phyloP scores from a whole-genome alignment of 306 rosid genomes.

The Leucaena leucocephala region DNA sequence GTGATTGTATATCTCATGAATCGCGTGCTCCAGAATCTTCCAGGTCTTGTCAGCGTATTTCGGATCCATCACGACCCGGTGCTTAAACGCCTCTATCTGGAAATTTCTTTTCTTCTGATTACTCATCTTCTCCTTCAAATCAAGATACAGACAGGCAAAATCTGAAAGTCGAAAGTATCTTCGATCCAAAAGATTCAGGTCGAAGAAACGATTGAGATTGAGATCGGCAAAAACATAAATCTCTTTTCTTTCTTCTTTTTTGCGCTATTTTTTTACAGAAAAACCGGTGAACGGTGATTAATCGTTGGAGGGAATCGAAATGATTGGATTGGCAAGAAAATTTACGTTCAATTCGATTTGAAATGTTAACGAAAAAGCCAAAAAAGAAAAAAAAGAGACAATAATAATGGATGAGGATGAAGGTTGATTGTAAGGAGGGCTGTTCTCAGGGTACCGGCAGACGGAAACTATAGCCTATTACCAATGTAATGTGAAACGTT shows the following conservation, averaged over 20 bases:
- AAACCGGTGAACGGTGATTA: neutral
- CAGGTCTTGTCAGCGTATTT: conserved; percentile 93
- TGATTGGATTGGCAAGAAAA: neutral
- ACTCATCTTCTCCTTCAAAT: conserved; percentile 62
- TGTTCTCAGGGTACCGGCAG: neutral
- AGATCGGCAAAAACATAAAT: conserved; percentile 2
- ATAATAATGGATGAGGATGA: neutral
- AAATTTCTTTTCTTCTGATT: conserved; percentile 91
- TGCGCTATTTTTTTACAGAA: neutral
- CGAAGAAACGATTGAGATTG: conserved; percentile 26
- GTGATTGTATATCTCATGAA: conserved; percentile 89
- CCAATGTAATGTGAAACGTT: conserved; percentile 4
- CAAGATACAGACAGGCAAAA: conserved; percentile 26
- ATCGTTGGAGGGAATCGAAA: conserved; percentile 4
- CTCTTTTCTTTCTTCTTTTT: neutral
- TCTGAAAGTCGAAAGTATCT: conserved; percentile 11
- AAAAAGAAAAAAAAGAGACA: neutral
- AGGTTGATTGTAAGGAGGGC: neutral
- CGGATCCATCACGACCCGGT: conserved; percentile 93
- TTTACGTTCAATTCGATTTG: conserved; percentile 3
- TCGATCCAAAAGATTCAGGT: conserved; percentile 14
- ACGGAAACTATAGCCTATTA: conserved; percentile 9
- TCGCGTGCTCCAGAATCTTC: conserved; percentile 91
- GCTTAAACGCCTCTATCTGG: conserved; percentile 95
- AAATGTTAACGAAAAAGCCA: neutral